Base-by-base conservation (phyloP, 169 alveolate species). In the Cryptosporidium andersoni region DNA sequence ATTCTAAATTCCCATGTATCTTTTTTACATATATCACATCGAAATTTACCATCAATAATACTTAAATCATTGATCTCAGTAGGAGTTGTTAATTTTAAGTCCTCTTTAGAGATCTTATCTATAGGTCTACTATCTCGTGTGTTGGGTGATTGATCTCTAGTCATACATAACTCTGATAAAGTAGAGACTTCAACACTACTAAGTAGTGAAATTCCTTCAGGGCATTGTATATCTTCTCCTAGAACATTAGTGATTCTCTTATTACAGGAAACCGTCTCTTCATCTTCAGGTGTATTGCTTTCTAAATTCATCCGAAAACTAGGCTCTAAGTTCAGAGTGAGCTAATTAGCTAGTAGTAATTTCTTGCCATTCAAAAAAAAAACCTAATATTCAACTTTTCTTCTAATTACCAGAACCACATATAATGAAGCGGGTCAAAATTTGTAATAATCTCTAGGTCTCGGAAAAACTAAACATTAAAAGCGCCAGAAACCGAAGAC, bases 1-100 rank as follows among this genome's bases (percentile, higher is more conserved):
- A 95, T 95, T 39, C 94, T 82, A n/a, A 58, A 74, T 14, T 74
- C 85, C 85, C 85, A 74, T 0, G 85, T 74, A 74, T 74, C 85
- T 42, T 74, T 74, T 12, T 74, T 74, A 37, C 85, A 74, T 9
- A 74, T 68, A 42, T 74, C 85, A 39, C 85, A 74, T 58, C 85
- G 55, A 42, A 74, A 74, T 74, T 74, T 74, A 25, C 85, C 85
- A 74, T 74, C 85, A 16, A 74, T 74, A 14, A 74, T 74, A 51
- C 47, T 74, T 25, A 74, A 48, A 42, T 74, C 85, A 25, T 56
- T 62, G 4, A 74, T 37, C 12, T 43, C 48, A 7, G 42, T 4
- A 8, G 36, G 36, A 48, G 51, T 68, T 36, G 40, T 51, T 51
- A 37, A 47, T 14, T 39, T 12, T 45, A 43, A 14, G 45, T 55